Conservation (phyloP, 306 rosid species). For the Malus domestica region ASM211411v1 NC_041789.1:10102001-10102500, state of each 20-base stretch:
- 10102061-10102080: background rate
- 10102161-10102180: too few relatives aligned
- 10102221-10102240: background rate
- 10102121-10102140: background rate
- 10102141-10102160: background rate
- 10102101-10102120: background rate
- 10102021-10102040: background rate
- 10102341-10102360: background rate
- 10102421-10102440: background rate
- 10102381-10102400: background rate
- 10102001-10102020: background rate
- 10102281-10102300: background rate
- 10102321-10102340: too few relatives aligned
- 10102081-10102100: background rate
- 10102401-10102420: background rate
- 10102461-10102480: background rate
- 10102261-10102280: background rate
- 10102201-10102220: too few relatives aligned
- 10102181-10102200: too few relatives aligned
- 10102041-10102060: background rate
- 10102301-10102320: too few relatives aligned
- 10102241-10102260: background rate
- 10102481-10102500: background rate
- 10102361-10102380: background rate
- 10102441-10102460: background rate